Evolutionary conservation across 202 grass and related monocot genomes (phyloP).

Genomic region (Brachypodium distachyon): DNA sequence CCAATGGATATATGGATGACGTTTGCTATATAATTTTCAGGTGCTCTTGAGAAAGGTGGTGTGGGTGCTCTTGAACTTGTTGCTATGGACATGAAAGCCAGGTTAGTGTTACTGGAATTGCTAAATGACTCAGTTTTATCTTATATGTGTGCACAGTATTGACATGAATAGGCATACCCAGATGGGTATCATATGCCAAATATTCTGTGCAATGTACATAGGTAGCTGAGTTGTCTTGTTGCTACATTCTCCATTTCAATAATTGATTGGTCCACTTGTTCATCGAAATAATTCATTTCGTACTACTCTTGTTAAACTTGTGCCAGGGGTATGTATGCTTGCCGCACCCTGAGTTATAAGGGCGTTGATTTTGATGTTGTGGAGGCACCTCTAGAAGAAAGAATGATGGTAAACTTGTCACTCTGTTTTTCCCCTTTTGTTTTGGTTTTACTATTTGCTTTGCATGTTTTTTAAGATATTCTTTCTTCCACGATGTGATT

Average conservation of each 20-base stretch:
- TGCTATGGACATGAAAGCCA: slow-evolving; percentile 99
- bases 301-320: slow-evolving; percentile 26
- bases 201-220: neutral
- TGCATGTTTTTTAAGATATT: neutral
- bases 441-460: neutral
- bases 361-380: slow-evolving; percentile 93
- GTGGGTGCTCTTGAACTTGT: slow-evolving; percentile 99
- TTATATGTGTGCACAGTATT: slow-evolving; percentile 1
- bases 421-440: slow-evolving; percentile 11
- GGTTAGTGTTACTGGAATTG: slow-evolving; percentile 35
- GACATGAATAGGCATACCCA: neutral
- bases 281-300: slow-evolving; percentile 14
- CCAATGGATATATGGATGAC: neutral
- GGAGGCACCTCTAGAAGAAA: slow-evolving; percentile 80
- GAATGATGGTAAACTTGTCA: slow-evolving; percentile 78
- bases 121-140: neutral
- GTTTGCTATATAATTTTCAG: slow-evolving; percentile 34
- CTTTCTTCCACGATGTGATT: neutral
- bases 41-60: slow-evolving; percentile 97
- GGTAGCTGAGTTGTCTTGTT: neutral
- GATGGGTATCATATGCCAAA: neutral
- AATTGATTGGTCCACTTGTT: neutral
- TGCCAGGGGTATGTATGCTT: slow-evolving; percentile 96
- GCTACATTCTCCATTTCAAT: neutral
- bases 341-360: slow-evolving; percentile 95